Conservation (phyloP, 176 grass and related monocot genomes). For the Lolium perenne region DNA sequence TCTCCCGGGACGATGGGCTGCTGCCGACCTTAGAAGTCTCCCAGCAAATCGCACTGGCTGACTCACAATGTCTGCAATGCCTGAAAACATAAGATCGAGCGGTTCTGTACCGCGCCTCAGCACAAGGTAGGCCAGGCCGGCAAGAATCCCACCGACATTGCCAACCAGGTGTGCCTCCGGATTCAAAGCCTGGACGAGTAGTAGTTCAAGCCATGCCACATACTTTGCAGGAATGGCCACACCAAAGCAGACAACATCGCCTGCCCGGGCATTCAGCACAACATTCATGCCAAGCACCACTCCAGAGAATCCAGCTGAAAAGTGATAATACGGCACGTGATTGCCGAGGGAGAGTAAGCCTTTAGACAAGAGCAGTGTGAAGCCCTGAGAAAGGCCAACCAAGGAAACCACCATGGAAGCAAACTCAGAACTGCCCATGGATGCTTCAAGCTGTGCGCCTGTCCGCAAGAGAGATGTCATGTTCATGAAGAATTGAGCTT, state of each 20-base stretch:
- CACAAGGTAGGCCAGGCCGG: constrained; percentile 73
- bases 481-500: constrained; percentile 84
- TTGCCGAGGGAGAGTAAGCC: constrained; percentile 54
- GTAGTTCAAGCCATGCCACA: constrained; percentile 79
- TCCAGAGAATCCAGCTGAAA: constrained; percentile 83
- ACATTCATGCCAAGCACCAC: constrained; percentile 91
- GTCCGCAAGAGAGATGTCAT: constrained; percentile 94
- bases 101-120: constrained; percentile 54
- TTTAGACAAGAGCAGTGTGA: constrained; percentile 68
- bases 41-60: constrained; percentile 64
- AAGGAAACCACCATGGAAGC: constrained; percentile 73
- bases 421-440: constrained; percentile 78
- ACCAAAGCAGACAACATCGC: constrained; percentile 60
- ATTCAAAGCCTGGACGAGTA: constrained; percentile 83
- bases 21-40: constrained; percentile 34
- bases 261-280: constrained; percentile 63
- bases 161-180: constrained; percentile 68
- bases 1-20: constrained; percentile 16
- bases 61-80: constrained; percentile 49
- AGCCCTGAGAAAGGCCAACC: constrained; percentile 76
- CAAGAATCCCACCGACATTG: constrained; percentile 86
- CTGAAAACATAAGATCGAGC: constrained; percentile 50
- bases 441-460: constrained; percentile 81
- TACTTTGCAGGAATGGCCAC: constrained; percentile 74
- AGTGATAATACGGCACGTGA: constrained; percentile 60